Conservation (phyloP, 805 yeast genomes). For the Zygotorulaspora sp. region DNA sequence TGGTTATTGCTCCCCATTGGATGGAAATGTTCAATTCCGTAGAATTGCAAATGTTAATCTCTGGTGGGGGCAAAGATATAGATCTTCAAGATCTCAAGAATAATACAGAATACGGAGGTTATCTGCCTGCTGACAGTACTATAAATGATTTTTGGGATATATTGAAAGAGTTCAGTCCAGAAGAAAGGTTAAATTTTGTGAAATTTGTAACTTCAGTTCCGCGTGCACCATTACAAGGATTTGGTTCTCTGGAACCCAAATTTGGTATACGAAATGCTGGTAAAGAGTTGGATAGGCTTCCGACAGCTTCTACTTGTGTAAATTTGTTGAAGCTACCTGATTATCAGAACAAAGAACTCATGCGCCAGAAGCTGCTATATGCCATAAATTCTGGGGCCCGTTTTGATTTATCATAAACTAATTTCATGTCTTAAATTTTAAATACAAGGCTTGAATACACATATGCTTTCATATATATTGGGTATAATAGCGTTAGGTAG, state of each 20-base stretch:
- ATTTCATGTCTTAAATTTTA: background rate
- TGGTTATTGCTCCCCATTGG: conserved; percentile 70
- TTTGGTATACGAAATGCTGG: conserved; percentile 80
- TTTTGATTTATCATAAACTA: conserved; percentile 61
- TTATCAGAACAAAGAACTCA: conserved; percentile 54
- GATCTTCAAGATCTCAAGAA: conserved; percentile 63
- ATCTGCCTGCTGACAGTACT: conserved; percentile 49
- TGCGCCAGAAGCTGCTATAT: conserved; percentile 64
- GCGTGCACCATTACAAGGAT: conserved; percentile 87
- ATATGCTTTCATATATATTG: too few relatives aligned
- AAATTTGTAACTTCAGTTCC: conserved; percentile 92
- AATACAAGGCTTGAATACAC: too few relatives aligned
- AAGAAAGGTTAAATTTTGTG: conserved; percentile 61
- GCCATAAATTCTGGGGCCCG: conserved; percentile 82
- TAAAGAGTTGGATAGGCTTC: conserved; percentile 52
- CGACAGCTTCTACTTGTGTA: conserved; percentile 92
- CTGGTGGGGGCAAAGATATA: conserved; percentile 70
- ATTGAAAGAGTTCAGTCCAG: conserved; percentile 57
- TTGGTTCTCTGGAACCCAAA: conserved; percentile 63
- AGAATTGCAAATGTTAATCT: conserved; percentile 78
- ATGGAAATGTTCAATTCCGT: conserved; percentile 76
- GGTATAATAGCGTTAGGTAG: too few relatives aligned
- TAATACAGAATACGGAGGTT: conserved; percentile 67
- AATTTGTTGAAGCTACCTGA: conserved; percentile 83
- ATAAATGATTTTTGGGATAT: conserved; percentile 70